Evolutionary conservation across 495 filamentous ascomycete species (phyloP).

Genomic region (Neurospora tetrasperma): DNA sequence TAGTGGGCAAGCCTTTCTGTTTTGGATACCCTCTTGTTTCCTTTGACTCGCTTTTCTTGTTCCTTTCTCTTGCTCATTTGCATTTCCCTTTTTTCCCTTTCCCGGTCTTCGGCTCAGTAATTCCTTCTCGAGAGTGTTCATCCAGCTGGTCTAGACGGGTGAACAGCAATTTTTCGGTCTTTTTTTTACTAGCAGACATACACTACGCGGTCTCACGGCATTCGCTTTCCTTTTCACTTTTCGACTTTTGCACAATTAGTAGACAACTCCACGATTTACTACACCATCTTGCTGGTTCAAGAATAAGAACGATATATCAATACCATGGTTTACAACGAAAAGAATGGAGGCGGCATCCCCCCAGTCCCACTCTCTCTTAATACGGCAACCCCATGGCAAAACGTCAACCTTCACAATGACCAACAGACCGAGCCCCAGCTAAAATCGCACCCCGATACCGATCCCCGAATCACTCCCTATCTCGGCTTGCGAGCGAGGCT

Average conservation of each 20-base stretch:
- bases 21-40: background rate
- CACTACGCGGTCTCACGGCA: background rate
- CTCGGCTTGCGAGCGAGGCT: conserved; percentile 80
- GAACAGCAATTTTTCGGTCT: background rate
- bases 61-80: conserved; percentile 1
- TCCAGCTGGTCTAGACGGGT: conserved; percentile 15
- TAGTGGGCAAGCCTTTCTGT: conserved; percentile 7
- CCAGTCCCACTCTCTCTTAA: conserved; percentile 17
- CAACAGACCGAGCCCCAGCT: background rate
- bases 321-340: conserved; percentile 19
- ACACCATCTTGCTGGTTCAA: conserved; percentile 6
- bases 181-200: background rate
- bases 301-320: background rate
- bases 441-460: conserved; percentile 17
- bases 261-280: background rate
- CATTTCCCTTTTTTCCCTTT: conserved; percentile 4
- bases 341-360: conserved; percentile 12
- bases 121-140: background rate
- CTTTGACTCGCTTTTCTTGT: background rate
- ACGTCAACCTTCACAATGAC: conserved; percentile 10
- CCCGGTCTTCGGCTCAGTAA: conserved; percentile 5
- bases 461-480: conserved; percentile 65
- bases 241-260: background rate
- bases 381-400: conserved; percentile 14
- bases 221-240: background rate